These are phyloP conservation scores for Torulaspora microellipsoides DNA, from an alignment of 805 yeast species.

Conservation along the genomic window DNA sequence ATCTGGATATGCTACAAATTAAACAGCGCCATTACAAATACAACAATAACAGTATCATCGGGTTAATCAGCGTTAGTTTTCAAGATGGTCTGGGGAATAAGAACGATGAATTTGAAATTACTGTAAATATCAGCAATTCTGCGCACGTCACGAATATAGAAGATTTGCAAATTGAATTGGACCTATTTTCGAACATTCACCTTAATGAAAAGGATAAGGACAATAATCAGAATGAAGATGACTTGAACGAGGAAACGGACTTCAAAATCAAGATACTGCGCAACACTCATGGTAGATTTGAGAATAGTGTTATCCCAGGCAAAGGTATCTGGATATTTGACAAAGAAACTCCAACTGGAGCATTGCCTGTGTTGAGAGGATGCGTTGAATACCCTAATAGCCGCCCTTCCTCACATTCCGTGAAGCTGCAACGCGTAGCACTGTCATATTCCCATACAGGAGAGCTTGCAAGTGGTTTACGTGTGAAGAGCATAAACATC, in stretches of 20 bases:
- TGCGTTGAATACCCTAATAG: slow-evolving; percentile 35
- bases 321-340: slow-evolving; percentile 67
- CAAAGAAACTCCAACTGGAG: slow-evolving; percentile 53
- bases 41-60: slow-evolving; percentile 9
- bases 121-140: slow-evolving; percentile 34
- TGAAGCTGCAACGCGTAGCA: slow-evolving; percentile 21
- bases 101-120: slow-evolving; percentile 39
- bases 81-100: slow-evolving; percentile 34
- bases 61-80: slow-evolving; percentile 31
- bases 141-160: slow-evolving; percentile 46
- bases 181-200: slow-evolving; percentile 10
- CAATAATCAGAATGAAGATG: not conserved
- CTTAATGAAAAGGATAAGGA: not conserved
- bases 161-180: slow-evolving; percentile 41
- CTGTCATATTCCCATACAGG: slow-evolving; percentile 61
- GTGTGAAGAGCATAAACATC: slow-evolving; percentile 60
- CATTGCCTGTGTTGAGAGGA: slow-evolving; percentile 65
- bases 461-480: slow-evolving; percentile 67
- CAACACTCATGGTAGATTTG: slow-evolving; percentile 74
- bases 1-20: slow-evolving; percentile 34
- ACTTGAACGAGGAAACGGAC: slow-evolving; percentile 7
- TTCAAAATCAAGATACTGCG: slow-evolving; percentile 52
- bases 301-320: slow-evolving; percentile 38
- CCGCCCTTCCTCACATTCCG: slow-evolving; percentile 7
- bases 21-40: slow-evolving; percentile 1